phyloP scores from a whole-genome alignment of 2,329 filamentous ascomycete species.

The Uncinocarpus reesii region DNA sequence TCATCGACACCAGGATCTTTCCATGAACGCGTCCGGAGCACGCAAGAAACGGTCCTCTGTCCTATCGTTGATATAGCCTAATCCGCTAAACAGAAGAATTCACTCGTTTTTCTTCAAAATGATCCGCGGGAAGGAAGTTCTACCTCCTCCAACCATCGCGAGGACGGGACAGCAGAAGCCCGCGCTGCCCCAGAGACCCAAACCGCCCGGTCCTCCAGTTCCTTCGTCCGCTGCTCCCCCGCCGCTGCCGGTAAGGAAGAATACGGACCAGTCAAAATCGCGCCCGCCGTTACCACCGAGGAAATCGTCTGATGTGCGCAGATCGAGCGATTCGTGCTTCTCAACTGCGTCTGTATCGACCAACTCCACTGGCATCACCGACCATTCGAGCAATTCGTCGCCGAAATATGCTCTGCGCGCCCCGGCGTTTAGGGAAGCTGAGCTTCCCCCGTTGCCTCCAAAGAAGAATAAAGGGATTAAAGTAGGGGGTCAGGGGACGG shows the following conservation, averaged over 20 bases:
- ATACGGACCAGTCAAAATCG: conserved; percentile 33
- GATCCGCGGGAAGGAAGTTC: conserved; percentile 14
- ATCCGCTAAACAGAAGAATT: too few species aligned
- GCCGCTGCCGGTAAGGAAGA: conserved; percentile 38
- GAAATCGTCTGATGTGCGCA: conserved; percentile 30
- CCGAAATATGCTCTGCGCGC: conserved; percentile 34
- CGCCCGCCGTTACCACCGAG: conserved; percentile 38
- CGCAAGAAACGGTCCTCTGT: not conserved
- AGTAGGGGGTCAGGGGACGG: not conserved
- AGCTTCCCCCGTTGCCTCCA: conserved; percentile 45
- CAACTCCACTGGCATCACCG: conserved; percentile 19
- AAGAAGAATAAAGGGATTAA: conserved; percentile 2
- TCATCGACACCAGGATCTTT: not conserved
- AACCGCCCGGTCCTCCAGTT: conserved; percentile 13
- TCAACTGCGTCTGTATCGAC: conserved; percentile 41
- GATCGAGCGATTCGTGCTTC: conserved; percentile 43
- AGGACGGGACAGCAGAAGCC: conserved; percentile 23
- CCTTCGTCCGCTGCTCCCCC: conserved; percentile 28
- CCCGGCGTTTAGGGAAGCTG: conserved; percentile 47
- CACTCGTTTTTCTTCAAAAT: conserved; percentile 1
- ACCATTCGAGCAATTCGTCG: not conserved
- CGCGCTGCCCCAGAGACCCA: conserved; percentile 1
- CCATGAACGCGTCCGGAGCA: not conserved
- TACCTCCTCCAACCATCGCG: conserved; percentile 20
- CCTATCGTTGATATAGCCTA: not conserved